These are phyloP conservation scores for Vitis rupestris DNA, from an alignment of 164 flowering plant genomes.

Conservation along the genomic window DNA sequence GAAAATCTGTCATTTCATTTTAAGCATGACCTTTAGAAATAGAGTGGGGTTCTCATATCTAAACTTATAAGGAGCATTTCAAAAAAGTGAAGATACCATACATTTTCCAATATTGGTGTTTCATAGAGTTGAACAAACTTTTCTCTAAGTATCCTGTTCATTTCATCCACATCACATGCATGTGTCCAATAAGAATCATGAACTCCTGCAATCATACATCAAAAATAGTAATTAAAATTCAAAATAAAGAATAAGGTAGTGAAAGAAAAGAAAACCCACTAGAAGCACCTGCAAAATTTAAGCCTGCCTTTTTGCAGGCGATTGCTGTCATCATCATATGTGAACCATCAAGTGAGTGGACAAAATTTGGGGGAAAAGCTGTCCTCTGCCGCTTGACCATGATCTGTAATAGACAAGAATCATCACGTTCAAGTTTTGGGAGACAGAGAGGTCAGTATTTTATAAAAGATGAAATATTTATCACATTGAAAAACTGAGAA, in stretches of 20 bases:
- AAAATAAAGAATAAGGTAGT: too few species aligned
- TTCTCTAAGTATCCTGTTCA: constrained; percentile 83
- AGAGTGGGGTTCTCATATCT: too few species aligned
- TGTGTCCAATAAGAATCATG: constrained; percentile 99
- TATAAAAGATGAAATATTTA: too few species aligned
- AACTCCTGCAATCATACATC: constrained; percentile 58
- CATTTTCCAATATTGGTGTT: constrained; percentile 81
- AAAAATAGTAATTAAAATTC: too few species aligned
- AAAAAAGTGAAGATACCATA: constrained; percentile 23
- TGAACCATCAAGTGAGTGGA: constrained; percentile 97
- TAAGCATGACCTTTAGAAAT: too few species aligned
- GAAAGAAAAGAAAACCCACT: background rate
- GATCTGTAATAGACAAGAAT: constrained; percentile 38
- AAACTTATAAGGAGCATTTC: too few species aligned
- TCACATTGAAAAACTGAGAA: too few species aligned
- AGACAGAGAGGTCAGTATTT: too few species aligned
- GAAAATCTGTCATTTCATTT: too few species aligned
- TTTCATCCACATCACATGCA: constrained; percentile 90
- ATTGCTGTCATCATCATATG: constrained; percentile 99
- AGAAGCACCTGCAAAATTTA: constrained; percentile 84
- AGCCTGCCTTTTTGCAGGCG: constrained; percentile 89
- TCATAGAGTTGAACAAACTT: constrained; percentile 94
- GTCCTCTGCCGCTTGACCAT: constrained; percentile 86
- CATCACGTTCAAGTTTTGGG: too few species aligned
- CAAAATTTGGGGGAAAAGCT: constrained; percentile 97